These are phyloP conservation scores for Colletotrichum aenigma DNA, from an alignment of 2,329 filamentous ascomycete species.

Conservation along the genomic window DNA sequence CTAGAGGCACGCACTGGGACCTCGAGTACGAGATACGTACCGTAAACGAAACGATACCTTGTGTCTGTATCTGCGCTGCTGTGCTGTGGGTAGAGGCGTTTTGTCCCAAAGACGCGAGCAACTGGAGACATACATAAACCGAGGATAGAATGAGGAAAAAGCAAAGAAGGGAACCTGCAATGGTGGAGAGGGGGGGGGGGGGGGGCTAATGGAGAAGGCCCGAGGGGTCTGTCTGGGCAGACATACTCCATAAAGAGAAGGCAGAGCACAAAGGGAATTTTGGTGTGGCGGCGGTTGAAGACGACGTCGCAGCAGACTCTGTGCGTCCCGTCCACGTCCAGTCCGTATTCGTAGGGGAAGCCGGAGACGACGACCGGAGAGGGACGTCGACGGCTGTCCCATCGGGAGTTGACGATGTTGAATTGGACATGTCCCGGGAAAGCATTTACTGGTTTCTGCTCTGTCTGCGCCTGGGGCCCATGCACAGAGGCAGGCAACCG, in stretches of 20 bases:
- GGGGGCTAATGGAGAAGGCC: background rate
- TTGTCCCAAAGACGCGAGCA: background rate
- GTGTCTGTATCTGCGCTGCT: background rate
- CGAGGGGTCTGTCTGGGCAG: background rate
- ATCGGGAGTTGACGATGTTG: background rate
- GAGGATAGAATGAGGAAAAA: background rate
- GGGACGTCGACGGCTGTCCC: background rate
- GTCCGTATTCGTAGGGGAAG: background rate
- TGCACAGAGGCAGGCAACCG: conserved; percentile 1
- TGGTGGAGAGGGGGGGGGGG: background rate
- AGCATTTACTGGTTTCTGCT: background rate
- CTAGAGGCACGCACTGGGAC: background rate
- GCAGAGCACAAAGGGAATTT: background rate
- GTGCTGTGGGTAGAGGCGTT: background rate
- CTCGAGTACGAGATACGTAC: background rate
- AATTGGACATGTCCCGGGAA: background rate
- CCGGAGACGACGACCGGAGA: background rate
- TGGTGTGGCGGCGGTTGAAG: background rate
- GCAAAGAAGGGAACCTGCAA: background rate
- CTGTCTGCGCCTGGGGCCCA: background rate
- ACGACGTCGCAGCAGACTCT: background rate
- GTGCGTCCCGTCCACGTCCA: background rate
- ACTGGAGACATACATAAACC: background rate
- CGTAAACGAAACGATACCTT: background rate
- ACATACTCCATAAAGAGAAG: background rate